Evolutionary conservation across 257 asterid species (phyloP).

Genomic region (Marsdenia floribunda): DNA sequence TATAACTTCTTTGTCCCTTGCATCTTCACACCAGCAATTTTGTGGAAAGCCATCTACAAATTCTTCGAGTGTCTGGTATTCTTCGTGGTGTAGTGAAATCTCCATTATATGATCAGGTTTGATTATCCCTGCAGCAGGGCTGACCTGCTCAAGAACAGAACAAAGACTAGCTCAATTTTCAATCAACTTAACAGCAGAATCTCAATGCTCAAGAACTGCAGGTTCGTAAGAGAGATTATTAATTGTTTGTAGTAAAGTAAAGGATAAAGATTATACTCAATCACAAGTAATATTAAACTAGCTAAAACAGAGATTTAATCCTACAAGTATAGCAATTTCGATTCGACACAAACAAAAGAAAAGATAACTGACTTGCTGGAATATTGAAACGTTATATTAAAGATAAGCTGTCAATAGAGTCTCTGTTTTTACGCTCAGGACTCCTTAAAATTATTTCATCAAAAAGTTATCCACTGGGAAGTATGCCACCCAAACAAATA

Average conservation of each 20-base stretch:
- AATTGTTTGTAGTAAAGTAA: background rate
- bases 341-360: background rate
- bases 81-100: conserved; percentile 67
- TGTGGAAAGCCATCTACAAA: conserved; percentile 83
- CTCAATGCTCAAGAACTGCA: background rate
- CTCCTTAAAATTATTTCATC: background rate
- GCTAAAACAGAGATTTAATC: background rate
- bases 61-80: conserved; percentile 77
- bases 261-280: background rate
- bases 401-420: background rate
- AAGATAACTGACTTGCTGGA: background rate
- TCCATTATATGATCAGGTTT: conserved; percentile 65
- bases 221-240: background rate
- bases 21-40: conserved; percentile 92
- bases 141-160: conserved; percentile 48
- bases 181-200: background rate
- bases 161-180: conserved; percentile 13
- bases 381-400: background rate
- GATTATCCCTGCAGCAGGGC: conserved; percentile 73
- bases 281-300: background rate
- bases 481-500: background rate
- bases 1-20: conserved; percentile 84
- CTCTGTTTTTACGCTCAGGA: background rate
- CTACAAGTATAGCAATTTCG: background rate
- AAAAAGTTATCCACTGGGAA: background rate